phyloP scores from a whole-genome alignment of 805 yeast genomes.

The Wickerhamiella kurtzmanii region DNA sequence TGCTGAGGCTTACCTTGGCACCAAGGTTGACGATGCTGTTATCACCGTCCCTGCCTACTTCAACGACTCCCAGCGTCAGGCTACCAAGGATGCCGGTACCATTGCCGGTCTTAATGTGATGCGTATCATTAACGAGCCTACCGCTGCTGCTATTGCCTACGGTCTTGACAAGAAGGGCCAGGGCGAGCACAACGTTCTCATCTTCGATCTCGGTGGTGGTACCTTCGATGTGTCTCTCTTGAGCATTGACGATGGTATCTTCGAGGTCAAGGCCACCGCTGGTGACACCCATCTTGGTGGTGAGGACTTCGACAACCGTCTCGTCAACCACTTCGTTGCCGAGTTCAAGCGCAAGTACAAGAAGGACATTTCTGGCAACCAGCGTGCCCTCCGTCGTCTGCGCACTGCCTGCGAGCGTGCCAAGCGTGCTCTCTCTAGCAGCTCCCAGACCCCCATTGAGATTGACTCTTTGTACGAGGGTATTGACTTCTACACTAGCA shows the following conservation, averaged over 20 bases:
- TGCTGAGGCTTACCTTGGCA: conserved; percentile 83
- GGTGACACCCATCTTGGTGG: conserved; percentile 94
- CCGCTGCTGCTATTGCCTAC: conserved; percentile 98
- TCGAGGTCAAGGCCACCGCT: conserved; percentile 91
- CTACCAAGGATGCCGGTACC: conserved; percentile 94
- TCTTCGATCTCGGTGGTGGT: conserved; percentile 98
- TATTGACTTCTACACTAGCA: conserved; percentile 88
- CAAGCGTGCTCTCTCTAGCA: conserved; percentile 93
- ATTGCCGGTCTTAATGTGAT: conserved; percentile 91
- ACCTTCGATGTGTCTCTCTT: conserved; percentile 92
- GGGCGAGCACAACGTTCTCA: conserved; percentile 75
- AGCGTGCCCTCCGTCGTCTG: conserved; percentile 95
- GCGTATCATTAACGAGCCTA: conserved; percentile 93
- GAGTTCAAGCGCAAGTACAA: conserved; percentile 98
- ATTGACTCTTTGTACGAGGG: conserved; percentile 92
- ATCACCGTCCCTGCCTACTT: conserved; percentile 95
- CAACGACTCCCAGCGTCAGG: conserved; percentile 97
- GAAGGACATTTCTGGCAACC: conserved; percentile 85
- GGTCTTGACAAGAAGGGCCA: conserved; percentile 62
- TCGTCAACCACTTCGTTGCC: conserved; percentile 81
- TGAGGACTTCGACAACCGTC: conserved; percentile 96
- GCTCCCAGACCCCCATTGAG: conserved; percentile 90
- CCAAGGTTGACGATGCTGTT: conserved; percentile 77
- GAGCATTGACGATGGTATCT: conserved; percentile 90
- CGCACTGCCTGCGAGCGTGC: conserved; percentile 99